Conservation (phyloP, 108 stramenopile genomes). For the Hondaea fermentalgiana region DNA sequence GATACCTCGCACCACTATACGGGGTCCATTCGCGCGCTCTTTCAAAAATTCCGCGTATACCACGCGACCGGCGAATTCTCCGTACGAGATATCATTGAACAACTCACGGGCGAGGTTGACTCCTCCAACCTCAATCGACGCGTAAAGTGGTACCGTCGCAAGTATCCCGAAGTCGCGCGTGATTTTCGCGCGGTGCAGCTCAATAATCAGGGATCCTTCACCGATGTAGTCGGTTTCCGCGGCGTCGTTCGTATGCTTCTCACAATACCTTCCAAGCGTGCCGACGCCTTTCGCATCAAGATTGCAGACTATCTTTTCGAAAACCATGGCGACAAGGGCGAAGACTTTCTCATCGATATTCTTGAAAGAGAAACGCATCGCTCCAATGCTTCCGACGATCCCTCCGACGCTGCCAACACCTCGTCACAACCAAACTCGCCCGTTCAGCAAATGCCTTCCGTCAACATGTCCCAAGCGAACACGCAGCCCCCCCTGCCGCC, state of each 20-base stretch:
- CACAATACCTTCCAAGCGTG: not conserved
- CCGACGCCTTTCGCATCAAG: not conserved
- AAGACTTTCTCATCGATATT: not conserved
- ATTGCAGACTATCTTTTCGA: not conserved
- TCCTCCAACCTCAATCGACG: not conserved
- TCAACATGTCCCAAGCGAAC: too few species aligned
- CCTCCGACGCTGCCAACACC: not conserved
- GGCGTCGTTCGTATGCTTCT: not conserved
- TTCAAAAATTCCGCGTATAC: not conserved
- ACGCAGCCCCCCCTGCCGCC: too few species aligned
- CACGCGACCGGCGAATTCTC: not conserved
- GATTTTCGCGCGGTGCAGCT: not conserved
- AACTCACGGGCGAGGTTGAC: not conserved
- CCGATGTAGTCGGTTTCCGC: not conserved
- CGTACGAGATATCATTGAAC: not conserved
- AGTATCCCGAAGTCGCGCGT: not conserved
- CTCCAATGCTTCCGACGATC: too few species aligned
- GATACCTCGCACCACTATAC: not conserved
- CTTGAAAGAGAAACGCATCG: not conserved
- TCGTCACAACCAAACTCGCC: not conserved
- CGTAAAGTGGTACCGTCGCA: not conserved
- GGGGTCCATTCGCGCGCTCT: not conserved
- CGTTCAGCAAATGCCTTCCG: too few species aligned
- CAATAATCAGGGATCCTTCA: not conserved
- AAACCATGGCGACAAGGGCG: not conserved